Percentiles rank a stretch among this genome's conserved stretches.
These are phyloP conservation scores for Blastocystis hominis DNA, from an alignment of 352 stramenopile genomes.

Conservation along the genomic window DNA sequence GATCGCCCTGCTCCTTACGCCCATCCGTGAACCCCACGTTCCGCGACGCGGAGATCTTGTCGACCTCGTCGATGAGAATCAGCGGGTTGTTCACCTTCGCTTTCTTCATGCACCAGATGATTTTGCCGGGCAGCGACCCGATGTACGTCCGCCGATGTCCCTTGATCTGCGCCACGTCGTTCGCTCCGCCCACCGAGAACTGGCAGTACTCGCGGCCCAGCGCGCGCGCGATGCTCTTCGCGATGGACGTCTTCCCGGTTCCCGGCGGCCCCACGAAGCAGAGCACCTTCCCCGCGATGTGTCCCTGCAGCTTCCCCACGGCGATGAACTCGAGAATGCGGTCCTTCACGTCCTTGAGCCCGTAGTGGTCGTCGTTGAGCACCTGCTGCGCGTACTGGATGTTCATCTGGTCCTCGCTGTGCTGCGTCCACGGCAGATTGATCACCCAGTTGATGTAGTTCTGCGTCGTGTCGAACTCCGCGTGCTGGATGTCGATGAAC, in stretches of 20 bases:
- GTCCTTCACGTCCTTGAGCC: conserved; percentile 86
- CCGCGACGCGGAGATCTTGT: conserved; percentile 67
- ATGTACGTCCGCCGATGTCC: conserved; percentile 94
- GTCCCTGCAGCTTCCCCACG: conserved; percentile 87
- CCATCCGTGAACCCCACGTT: not conserved
- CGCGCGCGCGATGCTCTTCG: conserved; percentile 85
- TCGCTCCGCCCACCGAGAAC: conserved; percentile 90
- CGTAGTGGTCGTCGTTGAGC: conserved; percentile 92
- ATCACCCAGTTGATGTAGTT: conserved; percentile 98
- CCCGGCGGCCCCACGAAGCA: conserved; percentile 82
- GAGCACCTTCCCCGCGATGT: conserved; percentile 91
- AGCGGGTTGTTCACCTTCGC: conserved; percentile 88
- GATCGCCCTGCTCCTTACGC: conserved; percentile 72
- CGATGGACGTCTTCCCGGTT: conserved; percentile 76
- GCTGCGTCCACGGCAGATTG: conserved; percentile 86
- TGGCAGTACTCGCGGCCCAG: conserved; percentile 93
- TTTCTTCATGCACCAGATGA: conserved; percentile 95
- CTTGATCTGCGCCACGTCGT: conserved; percentile 94
- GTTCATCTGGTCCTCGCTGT: conserved; percentile 90
- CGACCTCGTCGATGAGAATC: conserved; percentile 92
- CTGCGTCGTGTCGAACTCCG: conserved; percentile 93
- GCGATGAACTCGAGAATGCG: conserved; percentile 98
- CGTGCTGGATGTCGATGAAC: conserved; percentile 91
- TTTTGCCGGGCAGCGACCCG: conserved; percentile 93
- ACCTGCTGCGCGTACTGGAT: conserved; percentile 80